A percentile compares a stretch with the other conserved stretches of the same genome.
Conservation (phyloP, 2,329 filamentous ascomycete species). For the Claviceps pazoutovae region DNA sequence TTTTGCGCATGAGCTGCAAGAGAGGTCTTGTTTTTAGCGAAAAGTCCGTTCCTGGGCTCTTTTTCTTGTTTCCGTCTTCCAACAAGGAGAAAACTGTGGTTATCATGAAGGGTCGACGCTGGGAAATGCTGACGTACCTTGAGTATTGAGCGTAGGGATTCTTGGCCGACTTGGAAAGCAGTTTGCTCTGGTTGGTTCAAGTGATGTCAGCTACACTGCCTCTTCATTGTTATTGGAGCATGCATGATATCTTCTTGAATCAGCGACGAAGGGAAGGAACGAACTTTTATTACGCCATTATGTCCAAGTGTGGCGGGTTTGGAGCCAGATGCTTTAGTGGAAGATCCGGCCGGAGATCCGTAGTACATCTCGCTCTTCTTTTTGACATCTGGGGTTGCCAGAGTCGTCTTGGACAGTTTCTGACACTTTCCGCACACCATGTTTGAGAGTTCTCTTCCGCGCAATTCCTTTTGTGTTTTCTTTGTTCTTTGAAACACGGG, state of each 20-base stretch:
- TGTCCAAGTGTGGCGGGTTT: conserved; percentile 41
- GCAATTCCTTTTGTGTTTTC: not conserved
- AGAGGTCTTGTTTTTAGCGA: not conserved
- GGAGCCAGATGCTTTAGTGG: conserved; percentile 23
- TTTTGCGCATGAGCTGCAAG: conserved; percentile 36
- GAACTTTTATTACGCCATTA: conserved; percentile 45
- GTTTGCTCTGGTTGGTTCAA: conserved; percentile 36
- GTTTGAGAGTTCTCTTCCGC: not conserved
- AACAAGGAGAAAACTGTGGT: not conserved
- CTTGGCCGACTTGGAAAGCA: conserved; percentile 49
- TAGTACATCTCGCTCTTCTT: conserved; percentile 55
- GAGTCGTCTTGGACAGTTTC: conserved; percentile 43
- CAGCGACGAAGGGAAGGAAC: not conserved
- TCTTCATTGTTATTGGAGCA: too few species aligned
- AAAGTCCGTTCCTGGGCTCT: too few species aligned
- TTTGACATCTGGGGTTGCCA: conserved; percentile 51
- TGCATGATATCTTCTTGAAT: not conserved
- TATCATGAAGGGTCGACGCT: not conserved
- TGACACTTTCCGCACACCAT: conserved; percentile 55
- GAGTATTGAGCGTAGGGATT: conserved; percentile 53
- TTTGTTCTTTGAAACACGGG: not conserved
- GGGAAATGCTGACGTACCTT: conserved; percentile 7
- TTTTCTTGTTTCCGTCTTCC: not conserved
- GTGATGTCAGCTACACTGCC: not conserved
- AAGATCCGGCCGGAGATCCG: conserved; percentile 34